Conservation (phyloP, 805 yeast genomes). For the Kuraishia piskuri region DNA sequence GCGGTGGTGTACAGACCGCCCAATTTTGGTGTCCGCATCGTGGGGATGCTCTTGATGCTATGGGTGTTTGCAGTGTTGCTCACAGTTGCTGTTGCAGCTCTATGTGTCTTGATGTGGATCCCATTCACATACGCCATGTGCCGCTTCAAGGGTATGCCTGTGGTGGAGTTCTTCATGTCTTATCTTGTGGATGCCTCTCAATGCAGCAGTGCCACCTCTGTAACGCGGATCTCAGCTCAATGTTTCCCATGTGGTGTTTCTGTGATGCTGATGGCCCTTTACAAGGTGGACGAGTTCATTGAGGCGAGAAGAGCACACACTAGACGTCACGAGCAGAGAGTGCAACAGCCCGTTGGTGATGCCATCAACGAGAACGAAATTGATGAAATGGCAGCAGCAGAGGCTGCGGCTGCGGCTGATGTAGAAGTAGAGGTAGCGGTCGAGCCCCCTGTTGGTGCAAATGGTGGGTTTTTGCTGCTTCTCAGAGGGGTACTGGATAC, state of each 20-base stretch:
- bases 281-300: not conserved
- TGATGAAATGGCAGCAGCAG: not conserved
- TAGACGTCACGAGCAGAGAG: not conserved
- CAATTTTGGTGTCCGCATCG: constrained; percentile 50
- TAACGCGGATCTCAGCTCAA: not conserved
- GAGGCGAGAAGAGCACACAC: not conserved
- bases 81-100: constrained; percentile 14
- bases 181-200: not conserved
- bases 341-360: not conserved
- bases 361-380: not conserved
- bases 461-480: not conserved
- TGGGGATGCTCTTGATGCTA: constrained; percentile 31
- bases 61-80: constrained; percentile 37
- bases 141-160: not conserved
- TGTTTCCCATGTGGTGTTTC: not conserved
- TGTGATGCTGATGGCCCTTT: not conserved
- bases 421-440: not conserved
- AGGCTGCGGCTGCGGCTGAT: not conserved
- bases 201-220: not conserved
- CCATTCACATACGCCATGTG: not conserved
- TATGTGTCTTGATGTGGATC: constrained; percentile 19
- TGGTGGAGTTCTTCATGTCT: not conserved
- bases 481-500: not conserved
- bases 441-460: not conserved
- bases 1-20: constrained; percentile 86